phyloP scores from a whole-genome alignment of 2,329 filamentous ascomycete species.

The Tolypocladium nubicola region DNA sequence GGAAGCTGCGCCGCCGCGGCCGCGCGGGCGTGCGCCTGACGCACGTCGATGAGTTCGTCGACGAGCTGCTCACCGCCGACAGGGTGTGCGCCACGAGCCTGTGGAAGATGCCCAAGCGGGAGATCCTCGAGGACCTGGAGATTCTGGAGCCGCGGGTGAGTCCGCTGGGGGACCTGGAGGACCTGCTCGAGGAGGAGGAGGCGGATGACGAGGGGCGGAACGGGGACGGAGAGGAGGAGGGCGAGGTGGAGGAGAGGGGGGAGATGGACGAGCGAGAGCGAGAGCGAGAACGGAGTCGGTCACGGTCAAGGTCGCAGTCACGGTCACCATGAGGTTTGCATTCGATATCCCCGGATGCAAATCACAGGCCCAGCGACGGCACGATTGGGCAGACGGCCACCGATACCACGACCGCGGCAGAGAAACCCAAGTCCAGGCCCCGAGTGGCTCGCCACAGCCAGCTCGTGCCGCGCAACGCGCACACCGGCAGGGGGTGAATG shows the following conservation, averaged over 20 bases:
- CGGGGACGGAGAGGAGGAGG: conserved; percentile 8
- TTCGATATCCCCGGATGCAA: background rate
- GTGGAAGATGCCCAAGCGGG: conserved; percentile 79
- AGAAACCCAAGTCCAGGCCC: background rate
- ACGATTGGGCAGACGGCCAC: background rate
- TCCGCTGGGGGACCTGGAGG: conserved; percentile 69
- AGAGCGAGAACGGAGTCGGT: conserved; percentile 10
- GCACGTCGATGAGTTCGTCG: conserved; percentile 84
- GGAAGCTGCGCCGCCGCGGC: conserved; percentile 72
- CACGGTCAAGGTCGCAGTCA: conserved; percentile 13
- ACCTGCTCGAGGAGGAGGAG: conserved; percentile 52
- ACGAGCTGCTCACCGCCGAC: conserved; percentile 81
- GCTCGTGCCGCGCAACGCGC: background rate
- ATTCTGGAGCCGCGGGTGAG: conserved; percentile 77
- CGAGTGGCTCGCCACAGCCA: background rate
- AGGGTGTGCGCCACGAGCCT: conserved; percentile 84
- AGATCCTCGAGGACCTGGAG: conserved; percentile 80
- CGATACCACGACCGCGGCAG: background rate
- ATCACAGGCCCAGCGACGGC: background rate
- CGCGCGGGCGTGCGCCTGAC: conserved; percentile 67
- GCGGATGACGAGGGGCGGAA: conserved; percentile 20
- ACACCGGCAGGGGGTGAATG: background rate
- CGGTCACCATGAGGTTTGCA: background rate
- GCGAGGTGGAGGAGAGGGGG: conserved; percentile 17
- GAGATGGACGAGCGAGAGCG: conserved; percentile 24